phyloP scores from a whole-genome alignment of 495 filamentous ascomycete genomes.

The Saxophila tyrrhenica region DNA sequence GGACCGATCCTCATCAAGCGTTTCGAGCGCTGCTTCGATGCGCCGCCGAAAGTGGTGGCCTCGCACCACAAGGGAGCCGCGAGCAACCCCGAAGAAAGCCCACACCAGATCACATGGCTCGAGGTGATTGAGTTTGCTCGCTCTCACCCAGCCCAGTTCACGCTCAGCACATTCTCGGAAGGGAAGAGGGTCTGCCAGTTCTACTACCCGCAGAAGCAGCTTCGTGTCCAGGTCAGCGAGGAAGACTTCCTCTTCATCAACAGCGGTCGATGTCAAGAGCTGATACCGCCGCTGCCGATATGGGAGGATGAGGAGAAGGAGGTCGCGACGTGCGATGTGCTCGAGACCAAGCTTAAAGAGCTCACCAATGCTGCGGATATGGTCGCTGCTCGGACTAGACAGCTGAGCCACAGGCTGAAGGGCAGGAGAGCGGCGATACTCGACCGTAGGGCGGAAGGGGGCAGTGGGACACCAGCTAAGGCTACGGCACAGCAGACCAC shows the following conservation, averaged over 20 bases:
- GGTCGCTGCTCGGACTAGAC: constrained; percentile 67
- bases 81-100: constrained; percentile 45
- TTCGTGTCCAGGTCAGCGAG: constrained; percentile 73
- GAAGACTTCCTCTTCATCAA: constrained; percentile 75
- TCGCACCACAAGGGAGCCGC: constrained; percentile 50
- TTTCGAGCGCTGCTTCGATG: constrained; percentile 77
- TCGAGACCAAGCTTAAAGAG: constrained; percentile 62
- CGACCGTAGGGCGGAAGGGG: constrained; percentile 33
- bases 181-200: constrained; percentile 66
- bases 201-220: constrained; percentile 54
- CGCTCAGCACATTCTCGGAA: constrained; percentile 54
- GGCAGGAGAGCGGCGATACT: constrained; percentile 62
- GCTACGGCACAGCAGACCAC: constrained; percentile 21
- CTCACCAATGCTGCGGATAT: constrained; percentile 67
- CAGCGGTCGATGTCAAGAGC: constrained; percentile 70
- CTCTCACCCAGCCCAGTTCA: constrained; percentile 68
- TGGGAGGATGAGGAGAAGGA: constrained; percentile 81
- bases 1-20: constrained; percentile 74
- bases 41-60: constrained; percentile 57
- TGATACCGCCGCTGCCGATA: constrained; percentile 72
- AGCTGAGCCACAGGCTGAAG: constrained; percentile 71
- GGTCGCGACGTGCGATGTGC: constrained; percentile 67
- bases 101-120: constrained; percentile 53
- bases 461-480: constrained; percentile 20
- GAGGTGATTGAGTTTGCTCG: constrained; percentile 78